Evolutionary conservation across 2,329 filamentous ascomycete species (phyloP), one percentile per base, ranked within the genome.

Genomic region (Microcyclospora tardicrescens): DNA sequence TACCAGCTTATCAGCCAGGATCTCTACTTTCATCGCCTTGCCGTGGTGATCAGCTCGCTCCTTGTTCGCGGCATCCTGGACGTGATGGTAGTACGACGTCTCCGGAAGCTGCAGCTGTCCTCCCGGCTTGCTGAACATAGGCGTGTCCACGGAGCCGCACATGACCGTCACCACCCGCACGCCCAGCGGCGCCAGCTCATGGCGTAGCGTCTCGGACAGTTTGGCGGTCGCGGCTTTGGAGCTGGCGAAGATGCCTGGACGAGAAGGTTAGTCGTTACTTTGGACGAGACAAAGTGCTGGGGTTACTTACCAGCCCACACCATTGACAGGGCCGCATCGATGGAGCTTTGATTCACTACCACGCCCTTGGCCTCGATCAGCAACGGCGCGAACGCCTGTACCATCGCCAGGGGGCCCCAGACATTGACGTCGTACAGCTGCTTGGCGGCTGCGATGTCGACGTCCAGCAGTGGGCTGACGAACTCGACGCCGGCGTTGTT

Each of bases 401-500:
- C 48, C 6, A 53, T 37, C 12, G 37, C 24, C n/a, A 60, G n/a
- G 11, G 42, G 35, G 6, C 42, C 46, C 53, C 54, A 60, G 11
- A 61, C 53, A 34, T 61, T 61, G 35, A 54, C 33, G n/a, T 61
- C 57, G 44, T 50, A 59, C 1, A 56, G 43, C 16, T 45, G 37
- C 35, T 54, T 51, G 2, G 50, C 55, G 13, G 46, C 37, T 0
- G 41, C 33, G 8, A 59, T 42, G 29, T 46, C 38, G 28, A 46
- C 33, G 36, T 60, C 54, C 24, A 50, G 15, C 14, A 57, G 30
- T 1, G 57, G 56, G 36, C 48, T 47, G n/a, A 33, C 52, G 51
- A 60, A 62, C 12, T 53, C 56, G 2, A 52, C 52, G 0, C 64
- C 66, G 0, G 67, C 67, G 41, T 69, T 69, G 52, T 71, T 68